Base-by-base conservation (phyloP, 2,329 filamentous ascomycete genomes). In the Colletotrichum sp. region DNA sequence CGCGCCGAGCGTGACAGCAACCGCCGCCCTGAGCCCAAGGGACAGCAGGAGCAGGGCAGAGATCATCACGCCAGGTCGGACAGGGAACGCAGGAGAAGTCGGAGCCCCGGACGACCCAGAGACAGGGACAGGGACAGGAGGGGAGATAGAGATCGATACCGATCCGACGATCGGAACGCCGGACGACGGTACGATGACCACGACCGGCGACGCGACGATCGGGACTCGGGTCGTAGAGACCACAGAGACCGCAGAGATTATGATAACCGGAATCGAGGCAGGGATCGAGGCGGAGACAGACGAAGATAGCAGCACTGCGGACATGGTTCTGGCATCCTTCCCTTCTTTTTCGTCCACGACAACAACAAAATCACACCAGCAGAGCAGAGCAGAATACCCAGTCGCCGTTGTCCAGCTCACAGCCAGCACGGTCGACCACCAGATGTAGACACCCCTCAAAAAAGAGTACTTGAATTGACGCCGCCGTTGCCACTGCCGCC, bases 1-100 rank as follows among this genome's bases (percentile, higher is more conserved):
- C 86, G 87, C 30, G 86, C 90, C 64, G 85, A 86, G 67, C 85
- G 84, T 52, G 84, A 86, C 48, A 83, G 82, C 6, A 82, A 82
- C 5, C 79, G 77, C 12, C 79, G 68, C 9, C 59, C 70, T n/a
- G 70, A 73, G 24, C 36, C 73, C 26, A 66, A 57, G 32, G 59
- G 59, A 16, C 39, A 68, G 4, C 21, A 64, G 4, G 73, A 73
- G 32, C 73, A 77, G 30, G 57, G 78, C 78, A 69, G n/a, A 52
- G 75, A 79, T 26, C 60, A 79, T 26, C 60, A 74, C 60, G 55
- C 76, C 57, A 67, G 34, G 34, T 55, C 64, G 43, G 73, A 75
- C 28, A 61, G 64, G 64, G 57, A 52, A 43, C 82, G 84, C 30
- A 88, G 85, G 79, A 86, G 85, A 76, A 90, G 86, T 75, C 88